phyloP scores from a whole-genome alignment of 2,329 filamentous ascomycete genomes.

The Sordariomycetes sp. region DNA sequence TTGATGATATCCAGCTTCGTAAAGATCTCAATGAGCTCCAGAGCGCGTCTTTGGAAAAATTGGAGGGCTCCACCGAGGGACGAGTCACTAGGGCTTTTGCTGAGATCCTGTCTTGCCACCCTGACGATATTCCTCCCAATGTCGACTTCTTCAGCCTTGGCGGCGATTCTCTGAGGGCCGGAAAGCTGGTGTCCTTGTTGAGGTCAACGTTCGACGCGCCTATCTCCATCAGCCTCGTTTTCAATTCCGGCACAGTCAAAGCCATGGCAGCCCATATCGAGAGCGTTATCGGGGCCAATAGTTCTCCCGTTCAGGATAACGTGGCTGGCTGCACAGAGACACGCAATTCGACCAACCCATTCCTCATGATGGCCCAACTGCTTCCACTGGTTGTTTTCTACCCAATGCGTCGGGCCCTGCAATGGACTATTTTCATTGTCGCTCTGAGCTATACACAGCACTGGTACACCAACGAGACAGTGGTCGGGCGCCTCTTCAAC shows the following conservation, averaged over 20 bases:
- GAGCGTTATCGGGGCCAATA: background rate
- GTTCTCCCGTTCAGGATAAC: conserved; percentile 5
- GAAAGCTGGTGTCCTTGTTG: conserved; percentile 38
- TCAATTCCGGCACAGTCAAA: conserved; percentile 35
- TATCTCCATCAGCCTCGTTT: conserved; percentile 41
- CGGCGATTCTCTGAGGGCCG: conserved; percentile 44
- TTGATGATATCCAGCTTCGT: conserved; percentile 26
- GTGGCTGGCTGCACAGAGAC: conserved; percentile 27
- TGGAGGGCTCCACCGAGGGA: conserved; percentile 19
- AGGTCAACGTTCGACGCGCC: conserved; percentile 38
- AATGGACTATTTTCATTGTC: conserved; percentile 44
- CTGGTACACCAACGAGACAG: conserved; percentile 26
- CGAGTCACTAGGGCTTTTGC: conserved; percentile 34
- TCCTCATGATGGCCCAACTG: conserved; percentile 40
- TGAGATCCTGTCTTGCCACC: conserved; percentile 28
- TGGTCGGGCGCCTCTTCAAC: conserved; percentile 37
- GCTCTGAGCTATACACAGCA: conserved; percentile 28
- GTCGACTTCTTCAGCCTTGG: conserved; percentile 44
- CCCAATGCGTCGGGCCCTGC: conserved; percentile 38
- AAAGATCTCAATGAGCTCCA: conserved; percentile 16
- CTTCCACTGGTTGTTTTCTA: conserved; percentile 39
- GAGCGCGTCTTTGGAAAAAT: conserved; percentile 11
- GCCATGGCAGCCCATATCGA: conserved; percentile 29
- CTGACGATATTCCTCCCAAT: conserved; percentile 24
- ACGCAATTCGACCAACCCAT: conserved; percentile 37